A percentile compares a stretch with the other conserved stretches of the same genome.
Conservation (phyloP, 2,329 filamentous ascomycete genomes). For the Xylaria hypoxylon region DNA sequence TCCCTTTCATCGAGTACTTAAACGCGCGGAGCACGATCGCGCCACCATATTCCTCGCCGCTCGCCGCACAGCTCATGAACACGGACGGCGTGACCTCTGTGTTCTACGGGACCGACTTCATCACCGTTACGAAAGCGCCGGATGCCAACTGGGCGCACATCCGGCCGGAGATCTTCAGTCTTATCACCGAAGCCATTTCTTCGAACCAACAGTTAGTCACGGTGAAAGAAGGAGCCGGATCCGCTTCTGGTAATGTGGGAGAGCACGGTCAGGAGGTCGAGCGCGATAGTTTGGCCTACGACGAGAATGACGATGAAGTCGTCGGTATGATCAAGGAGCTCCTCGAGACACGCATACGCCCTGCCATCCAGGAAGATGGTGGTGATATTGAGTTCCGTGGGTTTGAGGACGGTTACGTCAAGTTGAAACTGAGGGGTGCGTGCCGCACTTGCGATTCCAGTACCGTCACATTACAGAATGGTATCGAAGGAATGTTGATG, state of each 20-base stretch:
- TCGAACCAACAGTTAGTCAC: constrained; percentile 85
- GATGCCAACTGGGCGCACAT: constrained; percentile 94
- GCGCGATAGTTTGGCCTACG: constrained; percentile 81
- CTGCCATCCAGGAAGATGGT: constrained; percentile 96
- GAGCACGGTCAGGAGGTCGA: constrained; percentile 61
- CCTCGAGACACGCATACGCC: constrained; percentile 92
- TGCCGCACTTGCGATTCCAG: constrained; percentile 97
- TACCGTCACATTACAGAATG: constrained; percentile 96
- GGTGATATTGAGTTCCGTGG: constrained; percentile 96
- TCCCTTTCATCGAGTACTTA: constrained; percentile 91
- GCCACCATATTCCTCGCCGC: constrained; percentile 88
- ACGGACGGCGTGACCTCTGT: constrained; percentile 95
- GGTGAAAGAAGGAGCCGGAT: constrained; percentile 68
- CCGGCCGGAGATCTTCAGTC: constrained; percentile 92
- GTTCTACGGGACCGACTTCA: constrained; percentile 95
- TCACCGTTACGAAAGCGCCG: constrained; percentile 91
- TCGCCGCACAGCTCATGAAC: constrained; percentile 90
- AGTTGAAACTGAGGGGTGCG: constrained; percentile 88
- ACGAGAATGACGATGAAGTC: constrained; percentile 92
- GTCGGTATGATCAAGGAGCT: constrained; percentile 99
- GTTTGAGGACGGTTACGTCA: constrained; percentile 86
- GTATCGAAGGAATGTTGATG: constrained; percentile 99
- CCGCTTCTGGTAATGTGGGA: constrained; percentile 47
- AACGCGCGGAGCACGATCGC: constrained; percentile 88
- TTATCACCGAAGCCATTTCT: constrained; percentile 93